phyloP scores from a whole-genome alignment of 2,329 filamentous ascomycete genomes.

The Sclerotinia borealis region DNA sequence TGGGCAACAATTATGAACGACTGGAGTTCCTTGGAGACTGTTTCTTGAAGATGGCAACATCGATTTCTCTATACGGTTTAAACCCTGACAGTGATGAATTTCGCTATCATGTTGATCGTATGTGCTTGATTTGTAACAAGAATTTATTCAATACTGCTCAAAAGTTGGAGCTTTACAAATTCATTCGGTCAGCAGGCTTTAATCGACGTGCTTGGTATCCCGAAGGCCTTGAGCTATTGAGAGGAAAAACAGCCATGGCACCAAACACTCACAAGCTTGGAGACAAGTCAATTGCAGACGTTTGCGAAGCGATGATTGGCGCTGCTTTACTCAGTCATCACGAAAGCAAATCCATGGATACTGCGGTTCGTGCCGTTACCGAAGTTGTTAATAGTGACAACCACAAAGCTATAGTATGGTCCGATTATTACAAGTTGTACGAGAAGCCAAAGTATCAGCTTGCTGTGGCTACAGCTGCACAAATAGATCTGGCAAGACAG shows the following conservation, averaged over 20 bases:
- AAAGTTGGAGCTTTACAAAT: conserved; percentile 61
- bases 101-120: conserved; percentile 82
- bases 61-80: conserved; percentile 74
- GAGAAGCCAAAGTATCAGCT: conserved; percentile 65
- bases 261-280: conserved; percentile 60
- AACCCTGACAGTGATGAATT: conserved; percentile 77
- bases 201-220: conserved; percentile 81
- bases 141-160: conserved; percentile 77
- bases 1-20: conserved; percentile 92
- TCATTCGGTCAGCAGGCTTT: conserved; percentile 77
- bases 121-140: conserved; percentile 85
- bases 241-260: conserved; percentile 60
- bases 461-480: conserved; percentile 54
- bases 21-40: conserved; percentile 90
- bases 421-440: conserved; percentile 69
- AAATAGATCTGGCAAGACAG: conserved; percentile 60
- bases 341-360: conserved; percentile 42
- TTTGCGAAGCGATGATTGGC: conserved; percentile 90
- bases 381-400: conserved; percentile 62
- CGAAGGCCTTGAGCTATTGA: conserved; percentile 63
- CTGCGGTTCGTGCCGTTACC: conserved; percentile 59
- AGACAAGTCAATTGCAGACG: conserved; percentile 89
- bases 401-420: conserved; percentile 64
- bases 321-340: conserved; percentile 59
- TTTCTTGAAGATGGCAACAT: conserved; percentile 93